phyloP scores from a whole-genome alignment of 148 eudicot genomes.

The Camellia sinensis region DNA sequence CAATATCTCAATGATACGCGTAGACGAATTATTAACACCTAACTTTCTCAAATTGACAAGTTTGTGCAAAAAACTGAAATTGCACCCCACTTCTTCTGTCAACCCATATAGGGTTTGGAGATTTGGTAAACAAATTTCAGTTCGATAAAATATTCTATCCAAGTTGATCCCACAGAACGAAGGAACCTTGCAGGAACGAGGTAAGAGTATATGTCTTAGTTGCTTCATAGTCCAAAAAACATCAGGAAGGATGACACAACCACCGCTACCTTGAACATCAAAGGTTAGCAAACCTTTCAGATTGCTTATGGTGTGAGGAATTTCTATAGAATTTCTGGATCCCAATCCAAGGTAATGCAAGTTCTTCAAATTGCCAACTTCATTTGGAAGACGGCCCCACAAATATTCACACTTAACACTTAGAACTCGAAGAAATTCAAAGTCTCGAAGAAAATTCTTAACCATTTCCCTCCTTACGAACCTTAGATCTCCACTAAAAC shows the following conservation, averaged over 20 bases:
- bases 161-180: background rate
- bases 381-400: background rate
- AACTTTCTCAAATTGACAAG: background rate
- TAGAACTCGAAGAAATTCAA: background rate
- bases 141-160: background rate
- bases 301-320: too few relatives aligned
- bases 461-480: background rate
- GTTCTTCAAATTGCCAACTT: too few relatives aligned
- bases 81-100: too few relatives aligned
- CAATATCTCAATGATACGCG: background rate
- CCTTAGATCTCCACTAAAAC: background rate
- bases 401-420: background rate
- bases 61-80: background rate
- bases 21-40: background rate
- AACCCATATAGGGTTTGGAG: background rate
- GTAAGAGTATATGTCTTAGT: constrained; percentile 6
- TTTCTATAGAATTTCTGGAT: too few relatives aligned
- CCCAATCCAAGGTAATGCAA: too few relatives aligned
- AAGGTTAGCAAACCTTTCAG: constrained; percentile 1
- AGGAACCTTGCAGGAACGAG: background rate
- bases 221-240: constrained; percentile 7
- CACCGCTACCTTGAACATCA: background rate
- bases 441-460: background rate
- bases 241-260: background rate
- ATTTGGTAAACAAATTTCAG: background rate